These are phyloP conservation scores for Xylariales sp. DNA, from an alignment of 2,329 filamentous ascomycete genomes.

Conservation along the genomic window DNA sequence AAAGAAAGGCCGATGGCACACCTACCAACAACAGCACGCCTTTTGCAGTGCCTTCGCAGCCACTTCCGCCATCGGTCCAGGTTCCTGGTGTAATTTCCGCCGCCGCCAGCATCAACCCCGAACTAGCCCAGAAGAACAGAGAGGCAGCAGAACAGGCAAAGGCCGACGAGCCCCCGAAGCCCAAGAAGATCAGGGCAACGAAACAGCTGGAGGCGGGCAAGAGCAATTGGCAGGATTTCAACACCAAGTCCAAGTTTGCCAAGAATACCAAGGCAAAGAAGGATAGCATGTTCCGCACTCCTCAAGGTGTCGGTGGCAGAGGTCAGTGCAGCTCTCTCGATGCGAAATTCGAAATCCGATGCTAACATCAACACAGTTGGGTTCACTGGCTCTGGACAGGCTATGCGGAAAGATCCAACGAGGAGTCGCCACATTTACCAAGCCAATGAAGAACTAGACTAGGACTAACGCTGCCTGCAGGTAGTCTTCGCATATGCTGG, in stretches of 20 bases:
- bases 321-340: conserved; percentile 48
- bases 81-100: conserved; percentile 46
- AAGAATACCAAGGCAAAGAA: conserved; percentile 64
- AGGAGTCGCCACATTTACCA: conserved; percentile 83
- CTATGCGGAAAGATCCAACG: conserved; percentile 88
- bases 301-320: conserved; percentile 79
- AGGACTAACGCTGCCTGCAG: conserved; percentile 41
- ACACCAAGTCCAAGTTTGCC: conserved; percentile 66
- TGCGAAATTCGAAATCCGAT: too few species aligned
- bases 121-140: conserved; percentile 43
- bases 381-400: conserved; percentile 90
- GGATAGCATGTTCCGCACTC: conserved; percentile 95
- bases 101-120: conserved; percentile 53
- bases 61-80: conserved; percentile 27
- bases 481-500: conserved; percentile 10
- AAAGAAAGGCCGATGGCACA: conserved; percentile 81
- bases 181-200: conserved; percentile 87
- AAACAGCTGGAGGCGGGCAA: conserved; percentile 89
- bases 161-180: conserved; percentile 68
- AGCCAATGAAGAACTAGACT: conserved; percentile 68
- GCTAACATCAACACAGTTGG: conserved; percentile 61
- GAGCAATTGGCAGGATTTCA: conserved; percentile 93
- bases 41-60: conserved; percentile 29
- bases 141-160: conserved; percentile 59
- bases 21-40: conserved; percentile 43